phyloP scores from a whole-genome alignment of 2,329 filamentous ascomycete genomes.

The Trichoderma pleuroti region DNA sequence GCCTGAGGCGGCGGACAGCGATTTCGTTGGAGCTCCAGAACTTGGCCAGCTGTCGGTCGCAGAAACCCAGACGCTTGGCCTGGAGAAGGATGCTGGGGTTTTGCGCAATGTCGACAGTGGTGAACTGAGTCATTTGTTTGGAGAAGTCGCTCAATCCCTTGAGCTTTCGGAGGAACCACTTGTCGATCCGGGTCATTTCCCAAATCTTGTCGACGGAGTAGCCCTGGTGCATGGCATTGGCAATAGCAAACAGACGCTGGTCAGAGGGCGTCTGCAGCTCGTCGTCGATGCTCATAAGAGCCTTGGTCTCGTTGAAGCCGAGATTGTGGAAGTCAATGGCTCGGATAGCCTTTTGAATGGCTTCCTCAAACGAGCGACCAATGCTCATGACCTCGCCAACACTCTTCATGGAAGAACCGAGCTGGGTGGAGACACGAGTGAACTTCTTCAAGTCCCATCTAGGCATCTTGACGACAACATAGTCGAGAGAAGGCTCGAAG shows the following conservation, averaged over 20 bases:
- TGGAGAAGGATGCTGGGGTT: slow-evolving; percentile 66
- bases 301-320: slow-evolving; percentile 87
- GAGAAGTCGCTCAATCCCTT: slow-evolving; percentile 88
- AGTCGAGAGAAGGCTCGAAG: slow-evolving; percentile 97
- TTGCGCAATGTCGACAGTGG: slow-evolving; percentile 60
- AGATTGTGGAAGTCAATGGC: slow-evolving; percentile 93
- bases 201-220: slow-evolving; percentile 97
- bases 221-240: slow-evolving; percentile 92
- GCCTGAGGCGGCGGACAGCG: slow-evolving; percentile 75
- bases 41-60: slow-evolving; percentile 85
- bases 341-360: slow-evolving; percentile 96
- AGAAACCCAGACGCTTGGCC: slow-evolving; percentile 93
- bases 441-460: slow-evolving; percentile 99
- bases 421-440: slow-evolving; percentile 88
- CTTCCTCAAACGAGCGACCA: slow-evolving; percentile 93
- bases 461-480: slow-evolving; percentile 98
- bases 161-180: slow-evolving; percentile 93
- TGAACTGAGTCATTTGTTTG: slow-evolving; percentile 69
- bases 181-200: slow-evolving; percentile 97
- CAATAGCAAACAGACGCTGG: slow-evolving; percentile 94
- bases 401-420: slow-evolving; percentile 99
- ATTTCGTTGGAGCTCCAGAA: slow-evolving; percentile 96
- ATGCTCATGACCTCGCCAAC: slow-evolving; percentile 99
- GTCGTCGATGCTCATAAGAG: slow-evolving; percentile 91
- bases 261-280: slow-evolving; percentile 97